phyloP scores from a whole-genome alignment of 345 rosid species.

The Brassica incana region DNA sequence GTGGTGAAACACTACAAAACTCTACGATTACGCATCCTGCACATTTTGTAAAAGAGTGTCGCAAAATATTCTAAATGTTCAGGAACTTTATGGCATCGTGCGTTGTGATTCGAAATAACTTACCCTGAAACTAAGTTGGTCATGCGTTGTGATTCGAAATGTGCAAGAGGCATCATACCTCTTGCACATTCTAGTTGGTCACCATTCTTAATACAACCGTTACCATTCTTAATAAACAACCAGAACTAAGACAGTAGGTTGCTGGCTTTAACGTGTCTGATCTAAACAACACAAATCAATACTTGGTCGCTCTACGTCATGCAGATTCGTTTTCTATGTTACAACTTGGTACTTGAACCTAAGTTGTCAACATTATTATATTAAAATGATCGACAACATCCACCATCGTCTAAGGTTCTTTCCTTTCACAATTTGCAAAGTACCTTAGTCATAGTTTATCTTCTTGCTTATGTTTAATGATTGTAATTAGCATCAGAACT shows the following conservation, averaged over 20 bases:
- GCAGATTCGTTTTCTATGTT: conserved; percentile 40
- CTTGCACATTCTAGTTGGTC: conserved; percentile 25
- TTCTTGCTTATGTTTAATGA: conserved; percentile 29
- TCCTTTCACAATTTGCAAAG: conserved; percentile 21
- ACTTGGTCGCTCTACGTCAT: conserved; percentile 34
- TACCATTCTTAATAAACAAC: conserved; percentile 11
- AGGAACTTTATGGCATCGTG: conserved; percentile 1
- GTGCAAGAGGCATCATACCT: background rate
- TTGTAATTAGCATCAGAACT: conserved; percentile 38
- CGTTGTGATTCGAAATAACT: background rate
- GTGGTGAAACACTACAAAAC: background rate
- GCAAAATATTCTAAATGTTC: background rate
- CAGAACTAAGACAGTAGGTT: conserved; percentile 22
- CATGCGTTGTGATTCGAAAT: conserved; percentile 8
- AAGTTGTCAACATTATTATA: conserved; percentile 22
- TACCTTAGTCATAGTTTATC: conserved; percentile 30
- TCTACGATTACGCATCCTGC: background rate
- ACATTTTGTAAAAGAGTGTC: background rate
- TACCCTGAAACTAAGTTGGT: no score
- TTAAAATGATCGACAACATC: background rate
- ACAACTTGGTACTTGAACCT: conserved; percentile 37
- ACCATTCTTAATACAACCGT: conserved; percentile 5
- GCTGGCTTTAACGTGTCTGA: conserved; percentile 35
- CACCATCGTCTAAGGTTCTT: background rate
- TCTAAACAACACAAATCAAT: conserved; percentile 27